Percentiles rank a stretch among this genome's conserved stretches.
Evolutionary conservation across 176 grass and related monocot genomes (phyloP).

Genomic region (Carex myosuroides): DNA sequence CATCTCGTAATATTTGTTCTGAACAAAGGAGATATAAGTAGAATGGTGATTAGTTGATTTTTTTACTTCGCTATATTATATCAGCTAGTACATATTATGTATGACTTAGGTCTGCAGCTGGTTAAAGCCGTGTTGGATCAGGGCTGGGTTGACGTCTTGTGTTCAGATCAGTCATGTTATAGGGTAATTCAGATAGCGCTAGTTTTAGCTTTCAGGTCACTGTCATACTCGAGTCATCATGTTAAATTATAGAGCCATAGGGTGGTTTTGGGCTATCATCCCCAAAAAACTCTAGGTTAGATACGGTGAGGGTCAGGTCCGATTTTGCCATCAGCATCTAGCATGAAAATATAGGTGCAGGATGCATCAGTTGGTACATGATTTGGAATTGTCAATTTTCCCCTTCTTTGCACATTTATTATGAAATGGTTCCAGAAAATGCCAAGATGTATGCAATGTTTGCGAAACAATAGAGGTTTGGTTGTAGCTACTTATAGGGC

Average conservation of each 20-base stretch:
- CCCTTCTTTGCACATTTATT: not conserved
- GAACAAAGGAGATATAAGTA: not conserved
- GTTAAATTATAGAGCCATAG: not conserved
- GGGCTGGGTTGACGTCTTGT: too few species aligned
- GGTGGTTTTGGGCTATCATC: not conserved
- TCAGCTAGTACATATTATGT: not conserved
- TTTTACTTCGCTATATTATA: not conserved
- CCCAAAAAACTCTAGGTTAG: not conserved
- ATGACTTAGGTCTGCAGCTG: not conserved
- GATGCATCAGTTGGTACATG: not conserved
- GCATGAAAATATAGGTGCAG: not conserved
- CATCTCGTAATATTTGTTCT: constrained; percentile 21
- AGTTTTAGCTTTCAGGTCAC: not conserved
- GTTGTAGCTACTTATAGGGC: constrained; percentile 28
- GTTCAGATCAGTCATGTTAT: not conserved
- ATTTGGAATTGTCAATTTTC: not conserved
- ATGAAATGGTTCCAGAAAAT: not conserved
- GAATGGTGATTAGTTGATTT: not conserved
- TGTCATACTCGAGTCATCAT: not conserved
- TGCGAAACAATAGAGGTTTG: not conserved
- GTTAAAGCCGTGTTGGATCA: not conserved
- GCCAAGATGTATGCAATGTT: not conserved
- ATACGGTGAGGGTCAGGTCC: not conserved
- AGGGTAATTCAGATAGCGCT: not conserved
- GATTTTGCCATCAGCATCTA: not conserved